Evolutionary conservation across 2,329 filamentous ascomycete genomes (phyloP), one percentile per base, ranked within the genome.

Genomic region (Diaporthe batatas): DNA sequence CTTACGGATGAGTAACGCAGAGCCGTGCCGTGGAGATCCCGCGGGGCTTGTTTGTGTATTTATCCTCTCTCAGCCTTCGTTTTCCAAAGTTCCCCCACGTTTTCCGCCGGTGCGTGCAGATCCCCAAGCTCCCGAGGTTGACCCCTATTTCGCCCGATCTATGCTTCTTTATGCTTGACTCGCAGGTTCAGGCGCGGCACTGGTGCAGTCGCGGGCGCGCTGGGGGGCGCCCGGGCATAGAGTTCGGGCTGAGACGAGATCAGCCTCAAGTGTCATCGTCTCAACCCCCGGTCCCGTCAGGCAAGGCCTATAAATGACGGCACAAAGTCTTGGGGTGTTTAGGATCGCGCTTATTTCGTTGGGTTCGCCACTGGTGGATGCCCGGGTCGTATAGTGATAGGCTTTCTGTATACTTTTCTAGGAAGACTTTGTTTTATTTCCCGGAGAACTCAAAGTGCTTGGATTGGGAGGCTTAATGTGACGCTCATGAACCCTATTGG

Each of bases 221-320:
- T 6, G 39, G 14, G 39, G 39, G 39, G 12, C 39, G 39, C 39
- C 39, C 39, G 6, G 16, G 39, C 16, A 67, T 53, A 67, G 47
- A 67, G 47, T 67, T 67, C 18, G n/a, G 39, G 47, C 32, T 67
- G 62, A 67, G 62, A 67, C 62, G 23, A 3, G 32, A 21, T 32
- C 25, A 39, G 62, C 62, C 47, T 67, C 62, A 67, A 67, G 32
- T 25, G 21, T 39, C 3, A 1, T 11, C 34, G 62, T 67, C 47
- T 67, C 62, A 67, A 34, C n/a, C 47, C 44, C 62, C 18, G n/a
- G 42, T 34, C 59, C 16, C 8, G 44, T 65, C 6, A 16, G 25
- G 12, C 4, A 51, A 14, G 14, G 42, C 34, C 44, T 51, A 65
- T 65, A 51, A 51, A 36, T 51, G 44, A 65, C 14, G 21, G 32